phyloP scores from a whole-genome alignment of 345 rosid genomes.

The Firmiana major region DNA sequence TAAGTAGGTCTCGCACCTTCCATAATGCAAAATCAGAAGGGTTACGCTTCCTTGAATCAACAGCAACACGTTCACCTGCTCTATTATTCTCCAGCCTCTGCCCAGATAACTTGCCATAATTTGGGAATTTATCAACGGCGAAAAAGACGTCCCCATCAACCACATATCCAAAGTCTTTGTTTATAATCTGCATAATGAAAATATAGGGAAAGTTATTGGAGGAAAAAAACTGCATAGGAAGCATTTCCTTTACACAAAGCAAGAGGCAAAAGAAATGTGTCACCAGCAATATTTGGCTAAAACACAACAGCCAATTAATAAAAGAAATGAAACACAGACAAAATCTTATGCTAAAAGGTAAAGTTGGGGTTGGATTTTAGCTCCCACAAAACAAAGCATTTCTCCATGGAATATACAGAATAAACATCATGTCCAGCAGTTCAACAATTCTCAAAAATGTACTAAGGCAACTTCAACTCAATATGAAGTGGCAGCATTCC shows the following conservation, averaged over 20 bases:
- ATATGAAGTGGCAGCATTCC: background rate
- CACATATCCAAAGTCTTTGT: constrained; percentile 63
- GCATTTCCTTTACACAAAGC: background rate
- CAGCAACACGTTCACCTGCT: constrained; percentile 84
- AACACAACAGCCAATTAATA: background rate
- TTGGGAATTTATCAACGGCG: constrained; percentile 61
- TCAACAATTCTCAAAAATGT: background rate
- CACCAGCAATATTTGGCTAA: background rate
- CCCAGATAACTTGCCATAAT: constrained; percentile 76
- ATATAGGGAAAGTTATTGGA: background rate
- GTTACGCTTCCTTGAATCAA: constrained; percentile 78
- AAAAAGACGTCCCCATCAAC: constrained; percentile 86
- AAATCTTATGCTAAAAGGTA: background rate
- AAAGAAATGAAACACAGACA: background rate
- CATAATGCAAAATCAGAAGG: constrained; percentile 91
- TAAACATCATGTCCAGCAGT: background rate
- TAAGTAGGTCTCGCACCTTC: constrained; percentile 49
- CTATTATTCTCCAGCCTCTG: constrained; percentile 65
- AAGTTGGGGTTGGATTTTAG: background rate
- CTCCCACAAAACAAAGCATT: background rate
- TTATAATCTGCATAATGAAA: constrained; percentile 58
- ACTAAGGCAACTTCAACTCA: background rate
- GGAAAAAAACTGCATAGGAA: background rate
- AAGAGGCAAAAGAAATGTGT: background rate
- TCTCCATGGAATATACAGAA: background rate